Evolutionary conservation across 768 basidiomycete species (phyloP).

Genomic region (Postia placenta): DNA sequence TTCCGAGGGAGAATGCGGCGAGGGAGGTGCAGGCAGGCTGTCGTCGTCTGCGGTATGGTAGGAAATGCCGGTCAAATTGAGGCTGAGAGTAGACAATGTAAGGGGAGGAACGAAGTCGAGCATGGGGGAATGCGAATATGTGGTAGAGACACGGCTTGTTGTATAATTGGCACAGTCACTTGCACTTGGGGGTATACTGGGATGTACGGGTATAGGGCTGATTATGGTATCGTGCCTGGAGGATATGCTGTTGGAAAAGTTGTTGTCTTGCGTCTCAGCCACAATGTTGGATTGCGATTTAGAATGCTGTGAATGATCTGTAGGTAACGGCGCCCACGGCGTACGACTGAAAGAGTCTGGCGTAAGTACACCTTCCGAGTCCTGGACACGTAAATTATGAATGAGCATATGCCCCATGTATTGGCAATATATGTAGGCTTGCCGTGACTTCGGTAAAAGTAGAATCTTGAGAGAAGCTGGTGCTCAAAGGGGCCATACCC

Average conservation of each 20-base stretch:
- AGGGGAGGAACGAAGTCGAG: constrained; percentile 1
- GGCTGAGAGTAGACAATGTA: background rate
- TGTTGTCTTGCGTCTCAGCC: background rate
- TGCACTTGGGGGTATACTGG: background rate
- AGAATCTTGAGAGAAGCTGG: background rate
- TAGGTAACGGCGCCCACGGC: background rate
- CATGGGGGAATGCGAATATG: background rate
- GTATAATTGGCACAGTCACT: background rate
- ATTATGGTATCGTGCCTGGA: background rate
- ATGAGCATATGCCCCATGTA: constrained; percentile 4
- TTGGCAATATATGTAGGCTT: background rate
- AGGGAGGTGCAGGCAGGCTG: background rate
- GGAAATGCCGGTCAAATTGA: background rate
- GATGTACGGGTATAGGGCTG: background rate
- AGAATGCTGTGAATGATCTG: background rate
- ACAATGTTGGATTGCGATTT: background rate
- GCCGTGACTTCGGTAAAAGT: constrained; percentile 1
- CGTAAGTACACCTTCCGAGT: constrained; percentile 6
- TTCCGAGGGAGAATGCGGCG: constrained; percentile 7
- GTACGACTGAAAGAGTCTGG: background rate
- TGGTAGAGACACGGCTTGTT: background rate
- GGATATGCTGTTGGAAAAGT: background rate
- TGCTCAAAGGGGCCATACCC: background rate
- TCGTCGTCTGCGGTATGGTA: background rate
- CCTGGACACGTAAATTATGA: background rate